Evolutionary conservation across 345 rosid species (phyloP).

Genomic region (Eucalyptus regnans): DNA sequence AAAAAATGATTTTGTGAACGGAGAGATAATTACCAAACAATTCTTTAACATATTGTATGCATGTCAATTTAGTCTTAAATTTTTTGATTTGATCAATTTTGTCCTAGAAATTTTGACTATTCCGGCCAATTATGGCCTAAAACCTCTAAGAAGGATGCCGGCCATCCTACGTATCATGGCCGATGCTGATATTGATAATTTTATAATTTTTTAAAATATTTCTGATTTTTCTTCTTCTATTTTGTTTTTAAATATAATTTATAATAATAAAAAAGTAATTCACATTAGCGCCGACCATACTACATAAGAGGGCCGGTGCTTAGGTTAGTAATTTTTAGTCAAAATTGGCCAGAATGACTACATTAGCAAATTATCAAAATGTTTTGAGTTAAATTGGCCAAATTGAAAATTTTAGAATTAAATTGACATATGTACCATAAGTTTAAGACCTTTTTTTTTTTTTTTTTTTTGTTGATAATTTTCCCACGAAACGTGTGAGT

Average conservation of each 20-base stretch:
- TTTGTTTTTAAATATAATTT: not conserved
- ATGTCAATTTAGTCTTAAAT: fast-evolving
- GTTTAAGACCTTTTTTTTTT: too few species aligned
- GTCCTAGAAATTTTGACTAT: fast-evolving
- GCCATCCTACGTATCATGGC: fast-evolving
- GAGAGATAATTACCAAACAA: fast-evolving
- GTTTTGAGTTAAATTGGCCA: fast-evolving
- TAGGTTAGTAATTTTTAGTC: fast-evolving
- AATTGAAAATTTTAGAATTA: not conserved
- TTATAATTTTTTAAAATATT: not conserved
- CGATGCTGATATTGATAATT: fast-evolving
- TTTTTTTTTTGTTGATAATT: not conserved
- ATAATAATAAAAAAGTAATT: not conserved
- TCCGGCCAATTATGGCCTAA: not conserved
- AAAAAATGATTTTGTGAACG: not conserved
- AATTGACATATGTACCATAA: fast-evolving
- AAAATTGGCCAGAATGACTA: fast-evolving
- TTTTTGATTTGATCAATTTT: not conserved
- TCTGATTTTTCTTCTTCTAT: not conserved
- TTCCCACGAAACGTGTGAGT: not conserved
- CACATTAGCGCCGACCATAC: fast-evolving
- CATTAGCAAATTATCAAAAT: not conserved
- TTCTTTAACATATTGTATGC: fast-evolving
- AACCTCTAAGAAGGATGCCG: fast-evolving
- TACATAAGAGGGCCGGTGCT: fast-evolving